Evolutionary conservation across 2,329 filamentous ascomycete genomes (phyloP), one percentile per base, ranked within the genome.

Genomic region (Trichoderma brevicompactum): DNA sequence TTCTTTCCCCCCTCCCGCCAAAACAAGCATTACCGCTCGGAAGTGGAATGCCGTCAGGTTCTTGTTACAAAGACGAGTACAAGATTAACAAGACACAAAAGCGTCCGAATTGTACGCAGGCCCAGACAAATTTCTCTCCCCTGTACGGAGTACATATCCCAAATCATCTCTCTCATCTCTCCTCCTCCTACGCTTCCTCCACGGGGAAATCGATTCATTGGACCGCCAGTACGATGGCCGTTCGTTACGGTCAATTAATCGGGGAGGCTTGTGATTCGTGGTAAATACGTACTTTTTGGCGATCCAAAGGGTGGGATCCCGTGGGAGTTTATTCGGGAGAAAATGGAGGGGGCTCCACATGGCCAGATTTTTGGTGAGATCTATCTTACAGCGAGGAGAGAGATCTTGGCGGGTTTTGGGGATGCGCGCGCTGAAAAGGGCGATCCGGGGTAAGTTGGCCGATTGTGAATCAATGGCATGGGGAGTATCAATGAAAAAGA

Each of bases 181-280:
- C 40, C 49, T n/a, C 38, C 48, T 28, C 38, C 23, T 15, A 28
- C 48, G 5, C 15, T 43, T 28, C 23, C 23, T 38, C 56, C 41
- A 46, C 56, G 56, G 41, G 12, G 56, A 32, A 49, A 36, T 59
- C 3, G 41, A 10, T 34, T 58, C 19, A 32, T 38, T 32, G 15
- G n/a, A n/a, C 13, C 28, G 12, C 43, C 19, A 32, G n/a, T 10
- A 36, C 7, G n/a, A 40, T 49, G n/a, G 19, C 43, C 59, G 23
- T 53, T 53, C 38, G 7, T 40, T 40, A 41, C 60, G 60, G 60
- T 63, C 50, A 63, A 46, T 63, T 63, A 63, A 38, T 63, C 60
- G 60, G 60, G 48, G 13, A 17, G 8, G 7, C 38, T 8, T 50
- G 10, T 52, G 36, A 52, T 50, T 50, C 58, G 46, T 50, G 36